Base-by-base conservation (phyloP, 2,329 filamentous ascomycete species). In the Exophiala dermatitidis region DNA sequence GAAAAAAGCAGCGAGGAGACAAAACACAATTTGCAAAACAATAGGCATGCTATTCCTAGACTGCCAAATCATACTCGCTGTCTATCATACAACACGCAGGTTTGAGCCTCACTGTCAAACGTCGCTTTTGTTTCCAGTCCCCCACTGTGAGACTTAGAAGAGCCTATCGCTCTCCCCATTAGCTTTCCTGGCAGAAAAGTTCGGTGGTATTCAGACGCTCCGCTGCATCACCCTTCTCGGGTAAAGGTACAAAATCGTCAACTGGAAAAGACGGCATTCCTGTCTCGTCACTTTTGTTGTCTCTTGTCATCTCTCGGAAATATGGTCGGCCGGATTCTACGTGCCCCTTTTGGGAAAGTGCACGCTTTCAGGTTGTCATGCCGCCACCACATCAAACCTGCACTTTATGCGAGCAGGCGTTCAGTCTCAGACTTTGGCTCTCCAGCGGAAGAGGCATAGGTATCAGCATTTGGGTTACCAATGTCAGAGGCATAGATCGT, bases 21-120 rank as follows among this genome's bases (percentile, higher is more conserved):
- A 32, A 12, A 4, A 12, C 28, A 10, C 28, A 45, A 42, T n/a
- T 19, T n/a, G 34, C 31, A 37, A 36, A 33, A 31, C 48, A 46
- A 46, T 52, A 52, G 36, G 48, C 49, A 46, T 52, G 45, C 38
- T 42, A 50, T 46, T 49, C 41, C 43, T 34, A 42, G 43, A 29
- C 48, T 49, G 46, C 40, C 38, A 56, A 33, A 48, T 41, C 54
- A 57, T 57, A 51, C 54, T 53, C 36, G 38, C 44, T 42, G 43
- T 57, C 51, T 53, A 54, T 53, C 47, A 54, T 57, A 57, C 52
- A 51, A 41, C 44, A 48, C 28, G 19, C 31, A 34, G 36, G 31
- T 40, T 34, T 36, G 19, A 30, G 33, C 32, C 19, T 7, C 30
- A 12, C 19, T 8, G 36, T 44, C 41, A 10, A 19, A 19, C 42